A percentile compares a stretch with the other conserved stretches of the same genome.
These are phyloP conservation scores for Starmerella khaoyaiensis DNA, from an alignment of 805 yeast genomes.

Conservation along the genomic window DNA sequence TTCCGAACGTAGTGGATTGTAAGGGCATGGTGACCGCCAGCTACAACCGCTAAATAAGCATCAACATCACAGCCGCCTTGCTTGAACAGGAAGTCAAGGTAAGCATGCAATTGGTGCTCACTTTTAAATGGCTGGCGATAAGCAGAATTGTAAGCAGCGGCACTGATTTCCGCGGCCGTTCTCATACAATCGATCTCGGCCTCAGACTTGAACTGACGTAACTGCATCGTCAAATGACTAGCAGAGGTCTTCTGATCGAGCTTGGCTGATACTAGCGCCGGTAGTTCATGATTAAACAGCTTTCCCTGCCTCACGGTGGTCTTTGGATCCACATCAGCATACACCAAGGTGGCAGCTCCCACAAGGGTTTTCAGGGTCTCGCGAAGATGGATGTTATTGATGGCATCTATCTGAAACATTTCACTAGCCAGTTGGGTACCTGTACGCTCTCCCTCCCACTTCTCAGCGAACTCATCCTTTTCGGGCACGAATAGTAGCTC, in stretches of 20 bases:
- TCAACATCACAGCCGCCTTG: conserved; percentile 79
- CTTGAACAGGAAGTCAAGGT: conserved; percentile 67
- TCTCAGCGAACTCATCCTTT: conserved; percentile 60
- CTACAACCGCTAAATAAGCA: conserved; percentile 93
- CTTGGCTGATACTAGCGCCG: conserved; percentile 13
- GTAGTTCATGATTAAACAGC: conserved; percentile 19
- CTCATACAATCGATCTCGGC: conserved; percentile 71
- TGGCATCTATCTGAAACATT: conserved; percentile 76
- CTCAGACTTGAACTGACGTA: conserved; percentile 58
- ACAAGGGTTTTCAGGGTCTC: conserved; percentile 13
- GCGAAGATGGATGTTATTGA: conserved; percentile 25
- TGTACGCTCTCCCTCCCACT: conserved; percentile 91
- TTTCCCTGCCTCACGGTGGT: conserved; percentile 20
- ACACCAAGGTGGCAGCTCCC: conserved; percentile 15
- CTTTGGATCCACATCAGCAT: conserved; percentile 20
- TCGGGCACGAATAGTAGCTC: conserved; percentile 80
- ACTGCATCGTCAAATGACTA: conserved; percentile 19
- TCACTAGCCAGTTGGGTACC: conserved; percentile 75
- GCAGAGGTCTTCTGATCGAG: not conserved
- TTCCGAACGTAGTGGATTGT: conserved; percentile 90
- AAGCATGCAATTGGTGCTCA: conserved; percentile 71
- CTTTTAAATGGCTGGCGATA: conserved; percentile 45
- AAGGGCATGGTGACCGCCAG: conserved; percentile 79
- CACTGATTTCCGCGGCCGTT: conserved; percentile 68
- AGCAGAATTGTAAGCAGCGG: conserved; percentile 73